Conservation (phyloP, 2,329 filamentous ascomycete species). For the Fusarium stilboides region DNA sequence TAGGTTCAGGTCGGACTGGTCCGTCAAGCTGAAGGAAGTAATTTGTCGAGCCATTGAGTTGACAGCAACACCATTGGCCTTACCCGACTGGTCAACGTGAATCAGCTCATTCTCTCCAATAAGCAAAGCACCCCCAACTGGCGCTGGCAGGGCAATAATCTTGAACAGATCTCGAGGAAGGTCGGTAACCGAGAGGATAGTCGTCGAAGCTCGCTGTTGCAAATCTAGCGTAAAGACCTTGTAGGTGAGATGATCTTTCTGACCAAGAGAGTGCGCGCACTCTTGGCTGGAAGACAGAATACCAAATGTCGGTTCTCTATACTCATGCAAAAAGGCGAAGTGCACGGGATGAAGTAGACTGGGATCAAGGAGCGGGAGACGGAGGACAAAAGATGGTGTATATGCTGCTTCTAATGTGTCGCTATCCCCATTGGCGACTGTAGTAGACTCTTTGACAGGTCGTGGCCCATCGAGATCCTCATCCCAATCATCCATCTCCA, state of each 20-base stretch:
- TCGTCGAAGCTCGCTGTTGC: constrained; percentile 92
- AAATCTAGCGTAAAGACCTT: constrained; percentile 96
- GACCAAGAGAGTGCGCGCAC: constrained; percentile 82
- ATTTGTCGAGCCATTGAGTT: constrained; percentile 89
- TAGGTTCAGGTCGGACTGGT: constrained; percentile 86
- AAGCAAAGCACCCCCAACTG: constrained; percentile 89
- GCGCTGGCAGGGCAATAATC: constrained; percentile 85
- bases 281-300: constrained; percentile 85
- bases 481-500: constrained; percentile 94
- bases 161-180: constrained; percentile 90
- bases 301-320: constrained; percentile 96
- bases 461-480: constrained; percentile 81
- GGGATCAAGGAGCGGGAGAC: constrained; percentile 89
- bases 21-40: constrained; percentile 86
- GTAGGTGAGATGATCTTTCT: constrained; percentile 89
- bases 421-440: constrained; percentile 55
- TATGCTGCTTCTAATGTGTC: constrained; percentile 76
- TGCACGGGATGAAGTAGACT: constrained; percentile 90
- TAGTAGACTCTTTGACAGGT: constrained; percentile 63
- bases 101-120: constrained; percentile 92
- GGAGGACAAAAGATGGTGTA: constrained; percentile 91
- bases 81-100: constrained; percentile 96
- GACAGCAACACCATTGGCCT: constrained; percentile 91
- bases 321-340: constrained; percentile 94
- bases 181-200: constrained; percentile 86